Evolutionary conservation across 345 rosid species (phyloP).

Genomic region (Isatis tinctoria): DNA sequence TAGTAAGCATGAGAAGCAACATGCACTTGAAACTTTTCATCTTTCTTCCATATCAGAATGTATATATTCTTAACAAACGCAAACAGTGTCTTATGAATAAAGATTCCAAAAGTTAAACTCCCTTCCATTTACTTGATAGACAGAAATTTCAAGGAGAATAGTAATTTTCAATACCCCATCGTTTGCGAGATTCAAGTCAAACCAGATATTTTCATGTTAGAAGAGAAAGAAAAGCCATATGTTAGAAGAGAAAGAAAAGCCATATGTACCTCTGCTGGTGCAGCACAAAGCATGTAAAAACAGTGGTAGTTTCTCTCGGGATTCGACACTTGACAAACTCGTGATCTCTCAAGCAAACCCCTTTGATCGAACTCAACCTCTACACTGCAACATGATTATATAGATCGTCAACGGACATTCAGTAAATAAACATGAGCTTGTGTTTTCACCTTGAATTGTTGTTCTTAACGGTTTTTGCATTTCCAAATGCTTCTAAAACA

Average conservation of each 20-base stretch:
- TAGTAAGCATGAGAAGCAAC: conserved; percentile 24
- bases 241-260: too few species aligned
- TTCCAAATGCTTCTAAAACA: conserved; percentile 97
- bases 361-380: conserved; percentile 83
- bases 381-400: conserved; percentile 55
- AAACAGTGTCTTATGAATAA: not conserved
- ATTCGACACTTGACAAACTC: conserved; percentile 95
- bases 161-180: too few species aligned
- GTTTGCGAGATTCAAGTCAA: too few species aligned
- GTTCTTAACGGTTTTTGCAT: conserved; percentile 93
- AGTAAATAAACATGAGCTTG: not conserved
- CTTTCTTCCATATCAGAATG: not conserved
- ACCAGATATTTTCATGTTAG: not conserved
- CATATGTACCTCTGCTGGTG: conserved; percentile 91
- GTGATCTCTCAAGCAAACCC: conserved; percentile 93
- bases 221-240: not conserved
- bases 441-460: conserved; percentile 80
- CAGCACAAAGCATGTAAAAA: conserved; percentile 98
- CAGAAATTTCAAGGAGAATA: not conserved
- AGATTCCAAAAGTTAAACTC: not conserved
- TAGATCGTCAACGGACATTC: not conserved
- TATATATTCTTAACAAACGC: not conserved
- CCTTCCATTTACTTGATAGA: not conserved
- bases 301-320: conserved; percentile 98
- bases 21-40: not conserved